These are phyloP conservation scores for Salvia splendens DNA, from an alignment of 257 asterid genomes.

Conservation along the genomic window DNA sequence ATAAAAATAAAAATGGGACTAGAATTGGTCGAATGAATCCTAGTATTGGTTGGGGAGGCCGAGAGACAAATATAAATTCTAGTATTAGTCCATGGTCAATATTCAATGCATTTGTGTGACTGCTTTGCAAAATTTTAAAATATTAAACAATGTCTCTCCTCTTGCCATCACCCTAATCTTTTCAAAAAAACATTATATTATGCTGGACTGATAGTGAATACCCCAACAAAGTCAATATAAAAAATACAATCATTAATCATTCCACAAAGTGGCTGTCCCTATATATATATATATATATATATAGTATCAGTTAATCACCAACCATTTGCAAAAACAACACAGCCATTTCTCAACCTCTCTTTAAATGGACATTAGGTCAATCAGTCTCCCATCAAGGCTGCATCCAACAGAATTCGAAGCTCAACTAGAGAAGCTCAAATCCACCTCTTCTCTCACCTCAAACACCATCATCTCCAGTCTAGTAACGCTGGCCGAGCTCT, in stretches of 20 bases:
- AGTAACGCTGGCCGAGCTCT: conserved; percentile 44
- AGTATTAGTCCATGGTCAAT: conserved; percentile 30
- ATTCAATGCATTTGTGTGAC: conserved; percentile 42
- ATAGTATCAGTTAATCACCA: conserved; percentile 26
- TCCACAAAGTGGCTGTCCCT: conserved; percentile 25
- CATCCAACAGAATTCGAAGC: conserved; percentile 48
- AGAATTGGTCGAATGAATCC: conserved; percentile 36
- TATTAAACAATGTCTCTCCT: conserved; percentile 34
- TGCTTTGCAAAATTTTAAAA: conserved; percentile 22
- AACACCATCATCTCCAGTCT: conserved; percentile 44
- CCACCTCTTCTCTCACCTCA: conserved; percentile 30
- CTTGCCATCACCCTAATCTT: conserved; percentile 23
- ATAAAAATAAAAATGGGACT: neutral
- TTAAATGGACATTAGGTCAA: conserved; percentile 68
- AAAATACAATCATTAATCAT: conserved; percentile 32
- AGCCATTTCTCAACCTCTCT: neutral
- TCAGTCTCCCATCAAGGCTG: conserved; percentile 78
- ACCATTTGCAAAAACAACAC: neutral
- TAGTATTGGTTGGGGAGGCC: conserved; percentile 45
- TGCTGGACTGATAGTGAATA: conserved; percentile 46
- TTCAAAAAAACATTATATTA: neutral
- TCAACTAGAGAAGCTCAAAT: conserved; percentile 47
- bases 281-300: conserved; percentile 28
- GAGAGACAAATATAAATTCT: conserved; percentile 33
- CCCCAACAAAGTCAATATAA: conserved; percentile 36